Conservation (phyloP, 257 asterid genomes). For the Solanum chilense region DNA sequence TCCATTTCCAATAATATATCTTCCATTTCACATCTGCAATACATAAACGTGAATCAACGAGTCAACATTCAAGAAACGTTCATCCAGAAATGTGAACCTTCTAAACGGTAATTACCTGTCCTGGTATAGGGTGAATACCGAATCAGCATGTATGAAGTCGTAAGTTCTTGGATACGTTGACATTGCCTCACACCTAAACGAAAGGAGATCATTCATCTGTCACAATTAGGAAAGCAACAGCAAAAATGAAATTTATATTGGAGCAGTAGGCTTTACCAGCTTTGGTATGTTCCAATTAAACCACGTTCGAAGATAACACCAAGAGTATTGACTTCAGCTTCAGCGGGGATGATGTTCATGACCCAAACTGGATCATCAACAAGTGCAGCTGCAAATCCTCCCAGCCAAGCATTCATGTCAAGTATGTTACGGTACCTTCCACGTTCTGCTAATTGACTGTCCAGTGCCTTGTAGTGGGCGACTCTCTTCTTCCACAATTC, state of each 20-base stretch:
- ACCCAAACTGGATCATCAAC: constrained; percentile 81
- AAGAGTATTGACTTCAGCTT: constrained; percentile 44
- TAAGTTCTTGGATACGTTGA: constrained; percentile 91
- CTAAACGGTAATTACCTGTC: constrained; percentile 34
- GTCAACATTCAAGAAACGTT: not conserved
- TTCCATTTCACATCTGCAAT: constrained; percentile 61
- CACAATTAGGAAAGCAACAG: not conserved
- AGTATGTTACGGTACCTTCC: constrained; percentile 85
- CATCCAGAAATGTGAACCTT: not conserved
- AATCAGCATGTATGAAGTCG: constrained; percentile 78
- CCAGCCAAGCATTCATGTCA: constrained; percentile 80
- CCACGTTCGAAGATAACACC: constrained; percentile 89
- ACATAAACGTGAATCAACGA: not conserved
- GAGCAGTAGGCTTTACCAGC: constrained; percentile 34
- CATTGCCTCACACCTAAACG: constrained; percentile 85
- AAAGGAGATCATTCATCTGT: not conserved
- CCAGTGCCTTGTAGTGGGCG: constrained; percentile 54
- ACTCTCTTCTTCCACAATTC: constrained; percentile 67
- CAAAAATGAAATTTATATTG: not conserved
- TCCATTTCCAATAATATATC: constrained; percentile 82
- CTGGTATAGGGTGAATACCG: constrained; percentile 58
- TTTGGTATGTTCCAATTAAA: constrained; percentile 77
- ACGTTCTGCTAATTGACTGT: constrained; percentile 59
- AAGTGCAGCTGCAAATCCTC: constrained; percentile 93
- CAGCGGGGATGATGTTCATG: constrained; percentile 66